Percentiles rank a stretch among this genome's conserved stretches.
Evolutionary conservation across 345 rosid species (phyloP).

Genomic region (Arabidopsis arenosa): DNA sequence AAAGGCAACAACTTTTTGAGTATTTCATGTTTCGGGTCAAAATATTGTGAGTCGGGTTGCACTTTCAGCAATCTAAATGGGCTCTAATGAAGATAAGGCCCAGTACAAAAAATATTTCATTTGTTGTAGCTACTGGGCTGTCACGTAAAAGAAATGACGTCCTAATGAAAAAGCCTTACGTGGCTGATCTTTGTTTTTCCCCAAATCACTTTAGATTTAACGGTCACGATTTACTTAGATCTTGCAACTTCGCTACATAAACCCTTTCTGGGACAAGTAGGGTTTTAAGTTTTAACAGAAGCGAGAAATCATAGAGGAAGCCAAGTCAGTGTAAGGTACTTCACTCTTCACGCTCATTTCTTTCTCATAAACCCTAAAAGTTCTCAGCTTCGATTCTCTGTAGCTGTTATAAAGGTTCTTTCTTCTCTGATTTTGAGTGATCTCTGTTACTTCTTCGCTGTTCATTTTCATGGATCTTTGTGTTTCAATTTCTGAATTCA

Average conservation of each 20-base stretch:
- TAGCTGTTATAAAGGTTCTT: slow-evolving; percentile 9
- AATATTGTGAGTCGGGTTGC: neutral
- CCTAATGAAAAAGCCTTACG: neutral
- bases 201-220: neutral
- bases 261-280: slow-evolving; percentile 37
- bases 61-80: neutral
- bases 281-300: slow-evolving; percentile 31
- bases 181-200: neutral
- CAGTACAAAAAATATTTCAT: neutral
- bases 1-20: neutral
- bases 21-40: slow-evolving; percentile 10
- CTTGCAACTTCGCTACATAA: slow-evolving; percentile 36
- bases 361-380: slow-evolving; percentile 32
- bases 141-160: neutral
- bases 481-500: neutral
- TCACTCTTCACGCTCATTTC: slow-evolving; percentile 10
- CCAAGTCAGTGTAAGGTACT: slow-evolving; percentile 27
- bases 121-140: slow-evolving; percentile 9
- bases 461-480: slow-evolving; percentile 8
- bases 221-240: slow-evolving; percentile 34
- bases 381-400: neutral
- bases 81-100: neutral
- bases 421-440: slow-evolving; percentile 2
- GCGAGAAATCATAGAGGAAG: slow-evolving; percentile 27
- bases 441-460: slow-evolving; percentile 24